Base-by-base conservation (phyloP, 2,329 filamentous ascomycete species). In the Aspergillus candidus region DNA sequence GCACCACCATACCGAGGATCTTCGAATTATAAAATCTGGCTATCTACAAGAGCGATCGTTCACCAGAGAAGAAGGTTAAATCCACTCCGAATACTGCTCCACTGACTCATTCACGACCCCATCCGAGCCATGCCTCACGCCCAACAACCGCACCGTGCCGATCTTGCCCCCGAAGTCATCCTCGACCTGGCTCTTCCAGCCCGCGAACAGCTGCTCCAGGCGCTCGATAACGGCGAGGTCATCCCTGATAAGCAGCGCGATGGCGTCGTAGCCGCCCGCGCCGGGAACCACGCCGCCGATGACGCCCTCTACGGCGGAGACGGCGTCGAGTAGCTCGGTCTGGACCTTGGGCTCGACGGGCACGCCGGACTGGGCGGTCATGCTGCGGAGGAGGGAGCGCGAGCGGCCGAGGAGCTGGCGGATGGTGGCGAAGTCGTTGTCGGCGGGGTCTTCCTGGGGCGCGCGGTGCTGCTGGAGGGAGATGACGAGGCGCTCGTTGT, bases 241-340 rank as follows among this genome's bases (percentile, higher is more conserved):
- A 56, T 96, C 87, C 57, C 78, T 76, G 52, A 95, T 79, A 47
- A 98, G 66, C 48, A 98, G 65, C 1, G 84, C 86, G 43, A 95
- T 76, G 1, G 93, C 93, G 72, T 98, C 93, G 60, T 86, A 96
- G 0, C 93, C 93, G 8, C 93, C 93, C 0, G 93, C 93, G 0
- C 93, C 93, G 0, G 93, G 93, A 0, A 96, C 93, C 0, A 97
- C 88, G 0, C 90, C 93, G 1, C 89, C 90, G 52, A 90, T 79
- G 3, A 97, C 89, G 5, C 91, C 93, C 0, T 84, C 76, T 1
- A 96, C 70, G 4, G 69, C 64, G 3, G 74, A 78, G 45, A 91
- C 75, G 8, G 82, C 86, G 67, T 98, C 86, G 31, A 98, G 71
- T 47, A 98, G 72, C 59, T 80, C 78, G 2, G 88, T 95, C 74